These are phyloP conservation scores for Naegleria gruberi DNA, from an alignment of 208 protist species.

Conservation along the genomic window DNA sequence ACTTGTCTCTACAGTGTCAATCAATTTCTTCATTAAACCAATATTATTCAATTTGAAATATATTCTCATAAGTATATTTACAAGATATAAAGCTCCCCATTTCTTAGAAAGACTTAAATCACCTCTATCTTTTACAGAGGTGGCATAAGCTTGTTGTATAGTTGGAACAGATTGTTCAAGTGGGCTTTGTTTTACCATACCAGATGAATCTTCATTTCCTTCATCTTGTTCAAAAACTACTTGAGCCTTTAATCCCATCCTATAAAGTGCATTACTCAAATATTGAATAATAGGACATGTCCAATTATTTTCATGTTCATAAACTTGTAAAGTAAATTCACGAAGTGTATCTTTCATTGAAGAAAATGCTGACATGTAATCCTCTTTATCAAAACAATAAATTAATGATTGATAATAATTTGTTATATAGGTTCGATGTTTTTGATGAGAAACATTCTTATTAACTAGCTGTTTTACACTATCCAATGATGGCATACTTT, in stretches of 20 bases:
- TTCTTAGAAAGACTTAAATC: background rate
- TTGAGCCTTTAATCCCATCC: background rate
- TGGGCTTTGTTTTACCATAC: background rate
- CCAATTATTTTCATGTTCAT: background rate
- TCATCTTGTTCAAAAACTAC: background rate
- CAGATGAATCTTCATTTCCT: background rate
- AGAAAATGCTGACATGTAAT: background rate
- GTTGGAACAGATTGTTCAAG: background rate
- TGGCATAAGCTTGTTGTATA: background rate
- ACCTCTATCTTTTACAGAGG: background rate
- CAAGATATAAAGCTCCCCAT: background rate
- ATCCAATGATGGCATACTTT: too few species aligned
- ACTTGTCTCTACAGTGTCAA: background rate
- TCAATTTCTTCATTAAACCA: background rate
- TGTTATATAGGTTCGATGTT: background rate
- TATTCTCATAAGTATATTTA: background rate
- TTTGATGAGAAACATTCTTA: background rate
- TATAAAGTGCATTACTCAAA: background rate
- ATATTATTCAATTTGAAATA: slow-evolving; percentile 16
- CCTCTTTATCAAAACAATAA: background rate
- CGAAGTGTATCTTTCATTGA: background rate
- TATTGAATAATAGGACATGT: background rate
- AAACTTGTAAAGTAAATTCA: background rate
- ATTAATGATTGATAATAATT: background rate
- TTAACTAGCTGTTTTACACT: background rate